These are phyloP conservation scores for Syzygium aqueum DNA, from an alignment of 345 rosid genomes.

Conservation along the genomic window DNA sequence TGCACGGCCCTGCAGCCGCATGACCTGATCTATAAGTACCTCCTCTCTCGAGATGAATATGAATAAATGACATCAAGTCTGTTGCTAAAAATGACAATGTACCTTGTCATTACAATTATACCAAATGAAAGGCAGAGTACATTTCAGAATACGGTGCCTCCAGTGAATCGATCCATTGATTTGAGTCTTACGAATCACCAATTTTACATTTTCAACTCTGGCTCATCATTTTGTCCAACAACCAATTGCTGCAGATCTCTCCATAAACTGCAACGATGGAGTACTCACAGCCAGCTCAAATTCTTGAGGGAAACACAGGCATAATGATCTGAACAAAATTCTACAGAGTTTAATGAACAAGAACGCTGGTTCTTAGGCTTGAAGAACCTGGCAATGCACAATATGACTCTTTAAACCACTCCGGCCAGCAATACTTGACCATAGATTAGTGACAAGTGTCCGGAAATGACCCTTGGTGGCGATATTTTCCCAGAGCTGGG, in stretches of 20 bases:
- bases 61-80: constrained; percentile 14
- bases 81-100: constrained; percentile 5
- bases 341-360: constrained; percentile 4
- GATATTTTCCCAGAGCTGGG: constrained; percentile 82
- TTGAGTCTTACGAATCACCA: neutral
- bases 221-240: neutral
- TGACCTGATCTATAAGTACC: constrained; percentile 27
- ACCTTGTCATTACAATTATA: constrained; percentile 1
- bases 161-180: neutral
- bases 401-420: constrained; percentile 77
- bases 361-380: constrained; percentile 46
- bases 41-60: constrained; percentile 6
- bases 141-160: neutral
- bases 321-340: neutral
- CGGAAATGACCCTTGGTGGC: constrained; percentile 72
- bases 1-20: constrained; percentile 8
- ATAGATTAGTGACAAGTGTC: constrained; percentile 65
- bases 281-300: neutral
- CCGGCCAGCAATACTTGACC: constrained; percentile 96
- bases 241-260: neutral
- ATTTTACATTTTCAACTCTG: neutral
- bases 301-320: neutral
- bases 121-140: neutral
- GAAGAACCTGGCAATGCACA: constrained; percentile 93
- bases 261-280: neutral